Evolutionary conservation across 108 stramenopile genomes (phyloP).

Genomic region (Cylindrotheca closterium): DNA sequence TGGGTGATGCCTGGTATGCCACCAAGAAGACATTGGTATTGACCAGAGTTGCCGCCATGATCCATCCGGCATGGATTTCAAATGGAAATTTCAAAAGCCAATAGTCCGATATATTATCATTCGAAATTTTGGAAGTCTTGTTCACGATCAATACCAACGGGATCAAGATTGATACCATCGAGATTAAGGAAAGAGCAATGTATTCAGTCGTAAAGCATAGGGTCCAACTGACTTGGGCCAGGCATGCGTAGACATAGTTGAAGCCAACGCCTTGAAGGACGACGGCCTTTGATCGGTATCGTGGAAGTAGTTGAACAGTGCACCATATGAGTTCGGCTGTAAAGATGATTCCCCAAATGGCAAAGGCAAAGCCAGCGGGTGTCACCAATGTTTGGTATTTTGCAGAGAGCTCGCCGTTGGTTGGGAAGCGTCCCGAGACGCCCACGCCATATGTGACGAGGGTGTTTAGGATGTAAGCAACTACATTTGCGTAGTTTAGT

Average conservation of each 20-base stretch:
- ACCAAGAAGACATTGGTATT: slow-evolving; percentile 78
- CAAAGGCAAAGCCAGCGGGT: slow-evolving; percentile 65
- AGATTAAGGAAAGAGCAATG: slow-evolving; percentile 46
- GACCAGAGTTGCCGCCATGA: slow-evolving; percentile 72
- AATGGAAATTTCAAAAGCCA: slow-evolving; percentile 82
- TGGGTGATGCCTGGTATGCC: slow-evolving; percentile 23
- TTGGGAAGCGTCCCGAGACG: slow-evolving; percentile 33
- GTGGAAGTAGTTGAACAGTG: slow-evolving; percentile 44
- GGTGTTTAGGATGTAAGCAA: slow-evolving; percentile 64
- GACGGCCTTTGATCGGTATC: slow-evolving; percentile 36
- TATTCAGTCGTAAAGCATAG: slow-evolving; percentile 63
- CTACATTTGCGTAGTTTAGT: slow-evolving; percentile 58
- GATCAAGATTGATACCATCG: slow-evolving; percentile 59
- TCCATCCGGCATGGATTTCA: slow-evolving; percentile 80
- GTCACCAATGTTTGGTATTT: slow-evolving; percentile 89
- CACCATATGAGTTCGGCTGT: slow-evolving; percentile 61
- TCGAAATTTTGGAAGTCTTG: background rate
- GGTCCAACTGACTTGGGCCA: slow-evolving; percentile 69
- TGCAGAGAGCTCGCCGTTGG: slow-evolving; percentile 54
- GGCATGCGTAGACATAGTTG: slow-evolving; percentile 51
- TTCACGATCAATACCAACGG: slow-evolving; percentile 15
- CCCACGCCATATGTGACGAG: slow-evolving; percentile 62
- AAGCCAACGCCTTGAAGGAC: slow-evolving; percentile 56
- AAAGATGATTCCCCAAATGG: slow-evolving; percentile 86
- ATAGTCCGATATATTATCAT: slow-evolving; percentile 28